Conservation (phyloP, 768 basidiomycete genomes). For the Tremella yokohamensis region DNA sequence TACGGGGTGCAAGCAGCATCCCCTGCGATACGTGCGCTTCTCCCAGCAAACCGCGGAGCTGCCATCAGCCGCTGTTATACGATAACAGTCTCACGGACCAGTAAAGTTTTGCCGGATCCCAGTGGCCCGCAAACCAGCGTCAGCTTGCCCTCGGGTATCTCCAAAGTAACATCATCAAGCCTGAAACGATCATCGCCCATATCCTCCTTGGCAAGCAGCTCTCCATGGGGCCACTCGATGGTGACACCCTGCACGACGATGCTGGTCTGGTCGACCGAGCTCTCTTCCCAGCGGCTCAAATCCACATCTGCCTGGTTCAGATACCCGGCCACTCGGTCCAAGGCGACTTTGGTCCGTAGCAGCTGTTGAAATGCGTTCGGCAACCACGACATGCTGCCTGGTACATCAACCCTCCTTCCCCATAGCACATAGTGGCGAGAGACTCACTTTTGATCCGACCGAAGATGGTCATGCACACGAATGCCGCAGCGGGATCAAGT, state of each 20-base stretch:
- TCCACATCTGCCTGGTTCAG: conserved; percentile 38
- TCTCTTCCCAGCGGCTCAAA: conserved; percentile 7
- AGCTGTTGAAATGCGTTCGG: conserved; percentile 26
- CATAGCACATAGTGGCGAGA: too few relatives aligned
- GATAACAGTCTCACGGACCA: conserved; percentile 27
- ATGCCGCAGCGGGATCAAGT: conserved; percentile 42
- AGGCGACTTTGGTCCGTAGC: conserved; percentile 31
- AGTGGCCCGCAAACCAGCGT: conserved; percentile 45
- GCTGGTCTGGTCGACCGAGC: background rate
- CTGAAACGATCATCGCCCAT: conserved; percentile 22
- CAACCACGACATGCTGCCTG: conserved; percentile 17
- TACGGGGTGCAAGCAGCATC: conserved; percentile 25
- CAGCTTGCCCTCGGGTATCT: conserved; percentile 29
- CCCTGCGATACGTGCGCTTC: conserved; percentile 37
- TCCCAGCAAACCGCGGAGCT: conserved; percentile 44
- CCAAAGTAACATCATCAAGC: conserved; percentile 26
- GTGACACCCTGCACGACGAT: conserved; percentile 26
- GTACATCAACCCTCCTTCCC: too few relatives aligned
- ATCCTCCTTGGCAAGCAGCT: conserved; percentile 1
- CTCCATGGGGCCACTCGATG: conserved; percentile 35
- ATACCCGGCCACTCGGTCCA: conserved; percentile 31
- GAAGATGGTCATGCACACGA: conserved; percentile 40
- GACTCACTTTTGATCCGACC: conserved; percentile 26
- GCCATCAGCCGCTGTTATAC: background rate
- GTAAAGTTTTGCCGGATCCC: conserved; percentile 47